Evolutionary conservation across 306 rosid genomes (phyloP).

Genomic region (Quercus ilex): DNA sequence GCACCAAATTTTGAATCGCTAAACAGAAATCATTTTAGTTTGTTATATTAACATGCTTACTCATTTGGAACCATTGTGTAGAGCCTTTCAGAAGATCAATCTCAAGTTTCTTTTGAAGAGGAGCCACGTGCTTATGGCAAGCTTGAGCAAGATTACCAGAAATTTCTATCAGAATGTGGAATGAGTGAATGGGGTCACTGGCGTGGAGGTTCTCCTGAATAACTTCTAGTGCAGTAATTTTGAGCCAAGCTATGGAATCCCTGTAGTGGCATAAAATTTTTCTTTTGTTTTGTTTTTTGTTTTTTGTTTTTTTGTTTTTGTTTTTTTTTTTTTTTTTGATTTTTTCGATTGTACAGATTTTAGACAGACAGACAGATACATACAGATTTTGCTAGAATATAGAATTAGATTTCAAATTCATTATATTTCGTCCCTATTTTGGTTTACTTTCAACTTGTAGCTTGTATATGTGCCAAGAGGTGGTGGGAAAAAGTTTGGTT

Average conservation of each 20-base stretch:
- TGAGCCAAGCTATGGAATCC: background rate
- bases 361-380: background rate
- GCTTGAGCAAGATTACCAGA: conserved; percentile 34
- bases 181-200: conserved; percentile 31
- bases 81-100: conserved; percentile 24
- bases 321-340: background rate
- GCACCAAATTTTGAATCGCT: background rate
- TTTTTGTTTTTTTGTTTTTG: background rate
- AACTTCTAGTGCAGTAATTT: background rate
- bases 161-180: conserved; percentile 36
- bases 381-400: background rate
- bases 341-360: background rate
- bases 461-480: background rate
- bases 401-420: background rate
- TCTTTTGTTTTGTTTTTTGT: background rate
- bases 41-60: background rate
- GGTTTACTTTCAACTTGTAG: background rate
- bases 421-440: background rate
- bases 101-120: conserved; percentile 22
- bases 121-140: conserved; percentile 20
- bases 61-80: background rate
- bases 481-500: background rate
- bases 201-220: conserved; percentile 32
- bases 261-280: background rate
- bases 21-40: background rate